phyloP scores from a whole-genome alignment of 2,329 filamentous ascomycete species.

The Hypoxylon sp. region DNA sequence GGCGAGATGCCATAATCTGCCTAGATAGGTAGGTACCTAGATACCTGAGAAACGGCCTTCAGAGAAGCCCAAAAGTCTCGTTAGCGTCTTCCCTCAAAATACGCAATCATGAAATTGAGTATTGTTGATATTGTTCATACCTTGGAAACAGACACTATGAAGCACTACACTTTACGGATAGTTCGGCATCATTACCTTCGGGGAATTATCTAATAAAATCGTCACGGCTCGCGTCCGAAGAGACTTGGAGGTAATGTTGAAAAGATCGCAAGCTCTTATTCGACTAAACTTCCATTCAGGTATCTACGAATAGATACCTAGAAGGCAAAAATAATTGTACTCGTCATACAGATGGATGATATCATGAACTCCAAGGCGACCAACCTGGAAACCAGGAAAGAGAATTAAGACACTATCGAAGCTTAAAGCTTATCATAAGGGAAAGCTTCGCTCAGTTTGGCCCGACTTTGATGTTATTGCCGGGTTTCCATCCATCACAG shows the following conservation, averaged over 20 bases:
- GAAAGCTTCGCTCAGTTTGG: not conserved
- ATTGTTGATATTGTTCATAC: not conserved
- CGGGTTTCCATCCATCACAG: not conserved
- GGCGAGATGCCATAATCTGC: not conserved
- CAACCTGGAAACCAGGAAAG: conserved; percentile 18
- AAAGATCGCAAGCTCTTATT: not conserved
- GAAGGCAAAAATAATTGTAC: conserved; percentile 3
- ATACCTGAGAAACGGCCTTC: not conserved
- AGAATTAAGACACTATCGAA: conserved; percentile 22
- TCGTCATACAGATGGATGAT: conserved; percentile 38
- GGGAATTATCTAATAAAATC: not conserved
- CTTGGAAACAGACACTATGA: not conserved
- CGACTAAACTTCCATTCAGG: not conserved
- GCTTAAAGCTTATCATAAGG: conserved; percentile 23
- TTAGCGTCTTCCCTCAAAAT: not conserved
- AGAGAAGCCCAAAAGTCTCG: not conserved
- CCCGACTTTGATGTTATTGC: not conserved
- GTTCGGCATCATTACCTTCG: not conserved
- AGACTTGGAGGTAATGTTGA: not conserved
- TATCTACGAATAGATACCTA: conserved; percentile 1
- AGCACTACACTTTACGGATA: not conserved
- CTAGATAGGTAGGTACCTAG: not conserved
- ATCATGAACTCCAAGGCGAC: conserved; percentile 35
- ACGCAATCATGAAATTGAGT: not conserved
- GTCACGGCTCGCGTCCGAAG: not conserved